Conservation (phyloP, 257 asterid genomes). For the Echium plantagineum region DNA sequence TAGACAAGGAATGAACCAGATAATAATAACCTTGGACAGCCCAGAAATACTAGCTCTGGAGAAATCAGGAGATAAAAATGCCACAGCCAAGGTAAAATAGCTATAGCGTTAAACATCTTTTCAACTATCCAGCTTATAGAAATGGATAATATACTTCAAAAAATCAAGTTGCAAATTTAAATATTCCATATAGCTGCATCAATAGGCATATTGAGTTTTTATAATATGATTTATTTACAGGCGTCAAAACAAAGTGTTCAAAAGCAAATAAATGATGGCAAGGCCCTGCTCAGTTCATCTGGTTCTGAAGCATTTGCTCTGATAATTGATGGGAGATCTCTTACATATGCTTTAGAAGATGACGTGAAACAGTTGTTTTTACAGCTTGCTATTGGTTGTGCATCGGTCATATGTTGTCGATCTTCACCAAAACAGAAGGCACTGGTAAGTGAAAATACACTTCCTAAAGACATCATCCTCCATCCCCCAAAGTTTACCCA, state of each 20-base stretch:
- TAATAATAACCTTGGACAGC: conserved; percentile 52
- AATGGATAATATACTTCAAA: too few species aligned
- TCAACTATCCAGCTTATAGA: too few species aligned
- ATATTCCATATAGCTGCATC: too few species aligned
- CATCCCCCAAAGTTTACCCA: neutral
- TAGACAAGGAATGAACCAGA: conserved; percentile 99
- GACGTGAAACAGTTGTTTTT: conserved; percentile 56
- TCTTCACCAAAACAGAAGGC: conserved; percentile 98
- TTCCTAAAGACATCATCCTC: neutral
- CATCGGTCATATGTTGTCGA: conserved; percentile 97
- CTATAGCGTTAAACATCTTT: too few species aligned
- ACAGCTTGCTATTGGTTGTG: conserved; percentile 71
- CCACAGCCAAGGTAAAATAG: conserved; percentile 57
- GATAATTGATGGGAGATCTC: conserved; percentile 97
- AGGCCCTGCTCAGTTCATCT: conserved; percentile 36
- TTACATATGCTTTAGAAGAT: conserved; percentile 72
- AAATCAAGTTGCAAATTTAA: too few species aligned
- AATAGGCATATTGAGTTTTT: neutral
- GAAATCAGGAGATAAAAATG: conserved; percentile 51
- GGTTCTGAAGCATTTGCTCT: conserved; percentile 69
- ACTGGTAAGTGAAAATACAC: conserved; percentile 39
- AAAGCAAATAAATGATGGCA: conserved; percentile 64
- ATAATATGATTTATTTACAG: conserved; percentile 21
- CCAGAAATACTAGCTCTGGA: conserved; percentile 67
- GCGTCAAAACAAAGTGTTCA: conserved; percentile 63